Conservation (phyloP, 2,329 filamentous ascomycete genomes). For the Lasiodiplodia sp. region DNA sequence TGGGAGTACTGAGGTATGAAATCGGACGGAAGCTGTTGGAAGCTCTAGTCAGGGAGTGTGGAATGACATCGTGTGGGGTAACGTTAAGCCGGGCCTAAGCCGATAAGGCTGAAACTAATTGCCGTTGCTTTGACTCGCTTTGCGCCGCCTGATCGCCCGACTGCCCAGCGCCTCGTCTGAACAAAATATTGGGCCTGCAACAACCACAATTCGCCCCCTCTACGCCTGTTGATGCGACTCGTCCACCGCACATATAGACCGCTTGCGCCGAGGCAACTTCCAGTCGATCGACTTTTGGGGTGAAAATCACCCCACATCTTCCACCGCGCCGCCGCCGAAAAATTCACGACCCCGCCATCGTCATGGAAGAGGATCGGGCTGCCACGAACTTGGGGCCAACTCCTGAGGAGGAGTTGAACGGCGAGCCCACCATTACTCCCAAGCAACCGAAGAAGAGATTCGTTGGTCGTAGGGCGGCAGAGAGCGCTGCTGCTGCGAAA, state of each 20-base stretch:
- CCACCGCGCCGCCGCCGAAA: conserved; percentile 7
- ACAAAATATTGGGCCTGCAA: conserved; percentile 4
- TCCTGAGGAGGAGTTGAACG: conserved; percentile 65
- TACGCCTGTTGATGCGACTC: too few relatives aligned
- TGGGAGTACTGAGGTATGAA: neutral
- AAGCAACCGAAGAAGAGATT: conserved; percentile 92
- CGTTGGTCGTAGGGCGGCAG: conserved; percentile 78
- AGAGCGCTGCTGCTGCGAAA: conserved; percentile 59
- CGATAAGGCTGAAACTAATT: conserved; percentile 28
- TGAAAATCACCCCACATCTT: neutral
- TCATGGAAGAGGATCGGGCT: conserved; percentile 79
- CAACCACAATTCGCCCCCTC: neutral
- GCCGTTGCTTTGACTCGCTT: conserved; percentile 24
- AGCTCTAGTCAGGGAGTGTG: conserved; percentile 18
- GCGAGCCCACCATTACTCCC: conserved; percentile 54
- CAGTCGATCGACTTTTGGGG: neutral
- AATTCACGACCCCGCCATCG: conserved; percentile 11
- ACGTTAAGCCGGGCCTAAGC: conserved; percentile 24
- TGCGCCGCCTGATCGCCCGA: conserved; percentile 17
- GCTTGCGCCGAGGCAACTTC: neutral
- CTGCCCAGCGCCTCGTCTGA: neutral
- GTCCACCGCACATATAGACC: neutral
- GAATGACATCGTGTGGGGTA: conserved; percentile 30
- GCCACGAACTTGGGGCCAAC: conserved; percentile 74
- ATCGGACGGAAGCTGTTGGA: conserved; percentile 14